These are phyloP conservation scores for Didymosphaeria variabile DNA, from an alignment of 2,329 filamentous ascomycete species.

Conservation along the genomic window DNA sequence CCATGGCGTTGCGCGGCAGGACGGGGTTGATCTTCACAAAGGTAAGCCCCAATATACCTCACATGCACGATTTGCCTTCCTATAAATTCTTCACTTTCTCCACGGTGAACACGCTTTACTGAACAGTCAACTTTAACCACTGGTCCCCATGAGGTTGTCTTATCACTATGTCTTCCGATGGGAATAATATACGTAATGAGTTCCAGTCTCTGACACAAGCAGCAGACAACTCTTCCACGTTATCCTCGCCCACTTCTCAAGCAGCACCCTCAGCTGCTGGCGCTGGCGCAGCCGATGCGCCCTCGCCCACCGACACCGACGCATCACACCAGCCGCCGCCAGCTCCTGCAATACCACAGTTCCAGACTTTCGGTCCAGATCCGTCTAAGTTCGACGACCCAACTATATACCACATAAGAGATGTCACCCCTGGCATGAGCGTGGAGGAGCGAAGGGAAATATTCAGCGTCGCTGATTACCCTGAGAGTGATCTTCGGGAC, in stretches of 20 bases:
- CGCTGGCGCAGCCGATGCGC: slow-evolving; percentile 69
- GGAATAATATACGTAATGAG: not conserved
- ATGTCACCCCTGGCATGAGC: slow-evolving; percentile 76
- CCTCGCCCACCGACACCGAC: slow-evolving; percentile 66
- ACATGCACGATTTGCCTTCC: no score
- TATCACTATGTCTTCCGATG: not conserved
- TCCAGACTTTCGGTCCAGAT: slow-evolving; percentile 91
- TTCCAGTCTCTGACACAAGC: slow-evolving; percentile 18
- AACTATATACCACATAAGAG: slow-evolving; percentile 90
- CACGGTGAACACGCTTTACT: not conserved
- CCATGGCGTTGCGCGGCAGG: slow-evolving; percentile 70
- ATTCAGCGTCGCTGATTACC: slow-evolving; percentile 86
- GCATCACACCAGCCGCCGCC: slow-evolving; percentile 68
- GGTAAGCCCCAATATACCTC: slow-evolving; percentile 45
- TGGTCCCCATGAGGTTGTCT: not conserved
- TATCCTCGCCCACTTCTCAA: slow-evolving; percentile 53
- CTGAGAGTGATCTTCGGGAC: slow-evolving; percentile 79
- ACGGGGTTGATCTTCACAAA: slow-evolving; percentile 68
- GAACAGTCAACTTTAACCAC: not conserved
- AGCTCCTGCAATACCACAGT: slow-evolving; percentile 71
- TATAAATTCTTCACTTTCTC: not conserved
- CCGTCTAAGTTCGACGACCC: slow-evolving; percentile 91
- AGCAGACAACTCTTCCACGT: slow-evolving; percentile 49
- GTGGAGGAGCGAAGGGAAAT: slow-evolving; percentile 88
- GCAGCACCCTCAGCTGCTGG: slow-evolving; percentile 56